phyloP scores from a whole-genome alignment of 208 protist genomes.

The Leishmania arabica region DNA sequence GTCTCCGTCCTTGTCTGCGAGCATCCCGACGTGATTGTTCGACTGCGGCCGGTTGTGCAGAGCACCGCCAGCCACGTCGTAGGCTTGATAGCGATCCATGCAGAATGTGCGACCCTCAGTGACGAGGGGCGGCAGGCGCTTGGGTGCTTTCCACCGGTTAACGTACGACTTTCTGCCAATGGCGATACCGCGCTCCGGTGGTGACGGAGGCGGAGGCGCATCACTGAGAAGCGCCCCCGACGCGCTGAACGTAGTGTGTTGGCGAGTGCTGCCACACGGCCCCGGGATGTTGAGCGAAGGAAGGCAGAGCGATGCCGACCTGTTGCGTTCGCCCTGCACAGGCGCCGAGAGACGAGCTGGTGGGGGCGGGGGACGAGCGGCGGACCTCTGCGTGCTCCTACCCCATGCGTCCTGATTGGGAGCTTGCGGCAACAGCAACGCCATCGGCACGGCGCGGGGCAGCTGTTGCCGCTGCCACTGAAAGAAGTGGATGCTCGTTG shows the following conservation, averaged over 20 bases:
- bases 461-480: constrained; percentile 11
- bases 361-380: not conserved
- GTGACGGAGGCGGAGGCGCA: constrained; percentile 8
- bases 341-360: not conserved
- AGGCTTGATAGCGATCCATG: constrained; percentile 7
- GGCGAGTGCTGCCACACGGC: not conserved
- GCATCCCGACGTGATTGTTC: not conserved
- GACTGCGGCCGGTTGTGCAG: not conserved
- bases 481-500: not conserved
- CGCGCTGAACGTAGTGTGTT: not conserved
- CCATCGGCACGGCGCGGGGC: constrained; percentile 12
- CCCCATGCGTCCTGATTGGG: too few species aligned
- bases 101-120: constrained; percentile 42
- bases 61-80: not conserved
- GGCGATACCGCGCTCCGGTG: constrained; percentile 54
- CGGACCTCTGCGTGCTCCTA: not conserved
- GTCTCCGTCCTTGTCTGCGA: not conserved
- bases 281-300: not conserved
- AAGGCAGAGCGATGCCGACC: not conserved
- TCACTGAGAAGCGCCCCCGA: not conserved
- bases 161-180: constrained; percentile 47
- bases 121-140: constrained; percentile 52
- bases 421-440: not conserved
- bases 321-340: too few species aligned
- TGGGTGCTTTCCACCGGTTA: constrained; percentile 40